Evolutionary conservation across 805 yeast species (phyloP), one percentile per base, ranked within the genome.

Genomic region (Spathaspora girioi): DNA sequence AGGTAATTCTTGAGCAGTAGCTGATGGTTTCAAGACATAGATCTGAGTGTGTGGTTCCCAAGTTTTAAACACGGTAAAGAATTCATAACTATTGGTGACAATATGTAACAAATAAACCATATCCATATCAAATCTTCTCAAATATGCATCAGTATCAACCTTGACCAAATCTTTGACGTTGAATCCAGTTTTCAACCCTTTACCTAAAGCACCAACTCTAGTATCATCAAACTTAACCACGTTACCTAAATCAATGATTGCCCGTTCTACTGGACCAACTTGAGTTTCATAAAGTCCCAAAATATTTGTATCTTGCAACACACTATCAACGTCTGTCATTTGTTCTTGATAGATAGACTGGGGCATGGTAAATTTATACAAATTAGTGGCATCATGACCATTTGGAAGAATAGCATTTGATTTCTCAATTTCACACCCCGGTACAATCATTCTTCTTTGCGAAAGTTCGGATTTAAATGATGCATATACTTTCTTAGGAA

Each of bases 181-280:
- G 66, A 96, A 96, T 0, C 99, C 99, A 52, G 80, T 78, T 58
- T 89, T 91, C 51, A 94, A 70, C 27, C 97, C 96, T 59, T 79
- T 81, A 7, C 97, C 96, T 9, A 96, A 71, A 0, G 91, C 83
- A 8, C 97, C 97, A n/a, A 89, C 80, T 50, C 79, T 76, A 1
- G 82, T 72, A 44, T 86, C 85, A 55, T 83, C 89, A 56, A 92
- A 86, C 14, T 76, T 76, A 18, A 92, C 87, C 14, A 82, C 75
- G 20, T 84, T 75, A 2, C 99, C 98, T 15, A 94, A 70, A 31
- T 86, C 86, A 56, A 94, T 79, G 43, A 90, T 79, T 0, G 90
- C 90, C 46, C 97, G 73, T 53, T 90, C 93, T 3, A 79, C 71
- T 0, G 89, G 67, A 8, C 73, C 75, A 40, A 94, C 75, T 23